Conservation (phyloP, 148 eudicot genomes). For the Silene latifolia region DNA sequence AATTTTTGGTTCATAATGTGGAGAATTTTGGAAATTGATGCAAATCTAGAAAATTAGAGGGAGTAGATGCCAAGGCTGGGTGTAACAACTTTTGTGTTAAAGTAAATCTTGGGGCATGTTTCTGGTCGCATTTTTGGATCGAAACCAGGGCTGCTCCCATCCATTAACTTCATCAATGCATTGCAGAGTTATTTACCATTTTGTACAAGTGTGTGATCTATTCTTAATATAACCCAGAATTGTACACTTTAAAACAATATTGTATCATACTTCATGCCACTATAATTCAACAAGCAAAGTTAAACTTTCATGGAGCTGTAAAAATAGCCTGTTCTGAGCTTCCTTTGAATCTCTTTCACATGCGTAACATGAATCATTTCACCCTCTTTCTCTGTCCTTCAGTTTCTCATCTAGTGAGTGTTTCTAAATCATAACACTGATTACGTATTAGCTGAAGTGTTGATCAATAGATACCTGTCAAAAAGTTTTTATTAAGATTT, state of each 20-base stretch:
- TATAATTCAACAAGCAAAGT: too few species aligned
- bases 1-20: too few species aligned
- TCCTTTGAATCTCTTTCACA: not conserved
- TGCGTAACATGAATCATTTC: not conserved
- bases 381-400: not conserved
- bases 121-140: not conserved
- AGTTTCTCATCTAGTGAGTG: not conserved
- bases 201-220: not conserved
- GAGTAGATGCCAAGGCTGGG: not conserved
- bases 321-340: not conserved
- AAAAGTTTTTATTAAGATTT: not conserved
- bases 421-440: not conserved
- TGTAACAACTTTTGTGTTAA: not conserved
- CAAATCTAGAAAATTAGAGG: not conserved
- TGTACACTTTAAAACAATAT: not conserved
- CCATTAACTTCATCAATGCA: not conserved
- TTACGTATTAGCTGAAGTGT: not conserved
- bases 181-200: not conserved
- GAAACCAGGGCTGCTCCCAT: not conserved
- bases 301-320: not conserved
- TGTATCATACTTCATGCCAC: too few species aligned
- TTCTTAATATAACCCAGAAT: not conserved
- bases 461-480: not conserved
- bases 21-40: not conserved
- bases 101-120: not conserved